Evolutionary conservation across 345 rosid genomes (phyloP).

Genomic region (Angophora floribunda): DNA sequence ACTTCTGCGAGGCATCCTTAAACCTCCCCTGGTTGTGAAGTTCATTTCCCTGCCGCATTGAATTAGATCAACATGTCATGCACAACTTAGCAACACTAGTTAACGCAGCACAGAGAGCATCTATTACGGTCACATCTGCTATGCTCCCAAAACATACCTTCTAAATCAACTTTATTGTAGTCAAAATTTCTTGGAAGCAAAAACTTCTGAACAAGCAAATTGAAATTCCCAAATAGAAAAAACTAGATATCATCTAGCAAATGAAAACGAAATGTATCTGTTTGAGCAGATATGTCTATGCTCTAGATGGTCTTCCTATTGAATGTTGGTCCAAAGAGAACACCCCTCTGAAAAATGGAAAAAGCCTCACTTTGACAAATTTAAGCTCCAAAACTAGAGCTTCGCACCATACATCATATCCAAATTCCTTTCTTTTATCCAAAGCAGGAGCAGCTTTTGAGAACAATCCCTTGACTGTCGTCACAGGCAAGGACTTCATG

Average conservation of each 20-base stretch:
- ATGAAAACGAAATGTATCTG: background rate
- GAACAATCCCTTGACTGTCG: background rate
- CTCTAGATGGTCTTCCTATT: background rate
- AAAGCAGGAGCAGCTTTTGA: background rate
- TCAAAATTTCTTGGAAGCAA: background rate
- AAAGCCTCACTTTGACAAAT: background rate
- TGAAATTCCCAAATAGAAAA: background rate
- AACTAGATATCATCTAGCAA: background rate
- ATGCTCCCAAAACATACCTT: background rate
- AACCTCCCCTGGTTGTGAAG: constrained; percentile 79
- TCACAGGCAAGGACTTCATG: background rate
- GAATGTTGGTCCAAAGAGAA: background rate
- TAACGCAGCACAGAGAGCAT: background rate
- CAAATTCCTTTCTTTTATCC: background rate
- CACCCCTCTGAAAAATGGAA: background rate
- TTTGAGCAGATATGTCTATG: background rate
- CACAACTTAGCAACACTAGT: background rate
- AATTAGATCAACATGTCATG: background rate
- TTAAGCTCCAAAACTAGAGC: background rate
- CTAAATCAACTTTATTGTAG: background rate
- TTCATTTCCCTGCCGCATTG: constrained; percentile 63
- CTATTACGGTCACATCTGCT: background rate
- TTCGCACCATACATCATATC: background rate
- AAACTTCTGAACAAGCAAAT: background rate
- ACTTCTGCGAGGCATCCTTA: constrained; percentile 64